A percentile compares a stretch with the other conserved stretches of the same genome.
Evolutionary conservation across 495 filamentous ascomycete species (phyloP).

Genomic region (Penicillium malachiteum): DNA sequence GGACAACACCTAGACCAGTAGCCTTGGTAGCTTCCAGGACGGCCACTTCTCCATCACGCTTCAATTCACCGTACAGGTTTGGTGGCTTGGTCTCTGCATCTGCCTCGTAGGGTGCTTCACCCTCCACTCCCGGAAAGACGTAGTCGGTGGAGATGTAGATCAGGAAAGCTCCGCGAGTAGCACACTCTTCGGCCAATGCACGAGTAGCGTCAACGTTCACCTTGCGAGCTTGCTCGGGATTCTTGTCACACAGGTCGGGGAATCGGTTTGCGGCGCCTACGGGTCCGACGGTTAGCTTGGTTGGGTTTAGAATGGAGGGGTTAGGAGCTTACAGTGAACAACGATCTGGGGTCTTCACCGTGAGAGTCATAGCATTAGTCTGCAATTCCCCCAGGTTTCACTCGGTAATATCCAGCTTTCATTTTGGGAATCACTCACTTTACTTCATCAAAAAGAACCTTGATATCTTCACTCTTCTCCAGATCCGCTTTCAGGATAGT

Average conservation of each 20-base stretch:
- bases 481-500: conserved; percentile 77
- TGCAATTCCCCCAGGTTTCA: background rate
- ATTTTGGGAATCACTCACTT: conserved; percentile 31
- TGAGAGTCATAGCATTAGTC: too few species aligned
- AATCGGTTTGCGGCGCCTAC: conserved; percentile 87
- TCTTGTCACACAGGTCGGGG: conserved; percentile 77
- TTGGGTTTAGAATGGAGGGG: background rate
- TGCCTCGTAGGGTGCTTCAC: conserved; percentile 82
- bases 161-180: conserved; percentile 61
- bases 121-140: conserved; percentile 77
- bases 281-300: conserved; percentile 11
- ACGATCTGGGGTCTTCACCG: conserved; percentile 69
- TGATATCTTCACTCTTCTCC: conserved; percentile 58
- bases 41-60: conserved; percentile 78
- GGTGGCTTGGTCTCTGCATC: conserved; percentile 64
- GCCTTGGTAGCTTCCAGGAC: conserved; percentile 59
- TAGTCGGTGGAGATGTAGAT: conserved; percentile 97
- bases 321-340: conserved; percentile 67
- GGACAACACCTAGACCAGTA: conserved; percentile 60
- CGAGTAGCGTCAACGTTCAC: conserved; percentile 75
- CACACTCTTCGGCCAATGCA: conserved; percentile 64
- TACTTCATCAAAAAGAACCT: conserved; percentile 56
- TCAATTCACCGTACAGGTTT: conserved; percentile 86
- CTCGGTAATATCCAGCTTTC: conserved; percentile 5
- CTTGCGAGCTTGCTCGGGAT: conserved; percentile 70